phyloP scores from a whole-genome alignment of 2,329 filamentous ascomycete species.

The Cryoendolithus antarcticus region DNA sequence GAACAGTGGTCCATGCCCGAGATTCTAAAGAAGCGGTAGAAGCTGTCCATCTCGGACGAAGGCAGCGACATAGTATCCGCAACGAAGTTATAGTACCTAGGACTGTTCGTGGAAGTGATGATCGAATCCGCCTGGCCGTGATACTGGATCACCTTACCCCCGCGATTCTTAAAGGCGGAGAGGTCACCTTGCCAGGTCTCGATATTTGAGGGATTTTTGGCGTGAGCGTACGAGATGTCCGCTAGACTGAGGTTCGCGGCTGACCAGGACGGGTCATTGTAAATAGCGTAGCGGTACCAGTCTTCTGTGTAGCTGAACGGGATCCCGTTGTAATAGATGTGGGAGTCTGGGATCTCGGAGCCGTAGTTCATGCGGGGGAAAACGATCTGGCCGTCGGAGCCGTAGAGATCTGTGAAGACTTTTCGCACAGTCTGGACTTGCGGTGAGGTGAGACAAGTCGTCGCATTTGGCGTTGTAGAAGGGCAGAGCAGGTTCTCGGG shows the following conservation, averaged over 20 bases:
- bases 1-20: conserved; percentile 39
- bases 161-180: conserved; percentile 24
- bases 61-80: conserved; percentile 34
- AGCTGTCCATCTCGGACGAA: conserved; percentile 34
- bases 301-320: conserved; percentile 32
- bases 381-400: conserved; percentile 30
- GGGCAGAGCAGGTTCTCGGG: conserved; percentile 26
- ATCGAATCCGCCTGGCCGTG: conserved; percentile 21
- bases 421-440: conserved; percentile 31
- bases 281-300: conserved; percentile 38
- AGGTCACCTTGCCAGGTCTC: conserved; percentile 32
- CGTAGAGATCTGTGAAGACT: conserved; percentile 28
- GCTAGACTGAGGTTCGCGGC: conserved; percentile 22
- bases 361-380: conserved; percentile 40
- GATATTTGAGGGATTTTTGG: conserved; percentile 25
- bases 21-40: conserved; percentile 42
- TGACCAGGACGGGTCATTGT: conserved; percentile 33
- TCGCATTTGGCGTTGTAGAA: conserved; percentile 21
- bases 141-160: conserved; percentile 31
- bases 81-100: conserved; percentile 34
- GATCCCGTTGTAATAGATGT: conserved; percentile 25
- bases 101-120: conserved; percentile 33
- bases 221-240: conserved; percentile 25
- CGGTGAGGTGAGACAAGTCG: conserved; percentile 28
- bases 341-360: conserved; percentile 26